These are phyloP conservation scores for Penicillium sp. DNA, from an alignment of 2,329 filamentous ascomycete species.

Conservation along the genomic window DNA sequence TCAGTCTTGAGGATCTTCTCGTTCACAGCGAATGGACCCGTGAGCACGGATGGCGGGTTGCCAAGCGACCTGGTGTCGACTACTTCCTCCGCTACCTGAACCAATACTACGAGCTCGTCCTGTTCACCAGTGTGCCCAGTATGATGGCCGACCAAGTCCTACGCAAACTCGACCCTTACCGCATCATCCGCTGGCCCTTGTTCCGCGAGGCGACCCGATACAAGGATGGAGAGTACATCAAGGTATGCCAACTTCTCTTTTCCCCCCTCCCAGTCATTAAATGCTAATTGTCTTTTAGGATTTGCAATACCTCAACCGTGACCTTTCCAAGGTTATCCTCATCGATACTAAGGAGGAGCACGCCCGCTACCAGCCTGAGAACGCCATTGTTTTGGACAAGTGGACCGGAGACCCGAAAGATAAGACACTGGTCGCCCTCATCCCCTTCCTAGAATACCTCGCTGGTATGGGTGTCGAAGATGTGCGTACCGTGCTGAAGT, in stretches of 20 bases:
- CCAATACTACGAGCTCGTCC: conserved; percentile 96
- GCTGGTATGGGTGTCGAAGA: conserved; percentile 90
- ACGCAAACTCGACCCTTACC: conserved; percentile 91
- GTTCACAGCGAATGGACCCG: conserved; percentile 93
- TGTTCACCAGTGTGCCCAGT: conserved; percentile 88
- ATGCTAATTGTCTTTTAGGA: conserved; percentile 59
- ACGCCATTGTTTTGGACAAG: conserved; percentile 85
- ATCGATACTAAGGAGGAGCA: conserved; percentile 83
- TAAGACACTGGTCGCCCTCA: conserved; percentile 80
- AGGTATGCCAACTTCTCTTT: conserved; percentile 56
- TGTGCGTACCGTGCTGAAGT: conserved; percentile 80
- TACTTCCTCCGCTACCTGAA: conserved; percentile 97
- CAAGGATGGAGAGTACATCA: conserved; percentile 92
- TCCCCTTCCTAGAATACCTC: conserved; percentile 97
- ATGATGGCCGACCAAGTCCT: conserved; percentile 83
- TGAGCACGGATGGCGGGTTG: conserved; percentile 91
- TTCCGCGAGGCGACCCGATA: conserved; percentile 97
- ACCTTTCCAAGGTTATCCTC: conserved; percentile 91
- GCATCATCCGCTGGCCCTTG: conserved; percentile 90
- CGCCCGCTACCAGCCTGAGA: conserved; percentile 89
- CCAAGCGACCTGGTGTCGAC: conserved; percentile 91
- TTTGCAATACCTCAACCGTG: conserved; percentile 94
- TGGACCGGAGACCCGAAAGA: conserved; percentile 85
- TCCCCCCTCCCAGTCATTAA: background rate
- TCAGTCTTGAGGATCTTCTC: conserved; percentile 90